These are phyloP conservation scores for Aureobasidium lini DNA, from an alignment of 2,329 filamentous ascomycete genomes.

Conservation along the genomic window DNA sequence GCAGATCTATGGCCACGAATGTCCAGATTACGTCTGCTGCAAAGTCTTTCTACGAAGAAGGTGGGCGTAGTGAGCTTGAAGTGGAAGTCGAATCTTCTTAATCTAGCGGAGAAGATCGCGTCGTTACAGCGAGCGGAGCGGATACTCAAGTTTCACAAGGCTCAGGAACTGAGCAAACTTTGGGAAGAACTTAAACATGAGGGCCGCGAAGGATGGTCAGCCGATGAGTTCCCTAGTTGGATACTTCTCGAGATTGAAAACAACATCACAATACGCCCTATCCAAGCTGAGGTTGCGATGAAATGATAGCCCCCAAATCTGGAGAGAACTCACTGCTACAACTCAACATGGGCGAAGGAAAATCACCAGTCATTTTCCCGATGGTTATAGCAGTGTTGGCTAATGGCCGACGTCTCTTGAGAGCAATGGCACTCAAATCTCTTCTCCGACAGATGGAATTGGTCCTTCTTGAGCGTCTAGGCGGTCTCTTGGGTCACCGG, in stretches of 20 bases:
- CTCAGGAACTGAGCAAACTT: background rate
- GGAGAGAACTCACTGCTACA: conserved; percentile 45
- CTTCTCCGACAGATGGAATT: conserved; percentile 52
- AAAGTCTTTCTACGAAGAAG: background rate
- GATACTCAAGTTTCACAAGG: background rate
- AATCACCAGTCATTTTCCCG: conserved; percentile 61
- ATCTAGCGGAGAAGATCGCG: background rate
- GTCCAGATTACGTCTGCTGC: background rate
- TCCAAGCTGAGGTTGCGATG: conserved; percentile 51
- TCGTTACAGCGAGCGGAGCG: conserved; percentile 8
- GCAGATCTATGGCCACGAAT: conserved; percentile 6
- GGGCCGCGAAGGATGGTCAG: conserved; percentile 52
- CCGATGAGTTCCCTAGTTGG: conserved; percentile 48
- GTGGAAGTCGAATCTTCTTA: background rate
- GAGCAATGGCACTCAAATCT: conserved; percentile 51
- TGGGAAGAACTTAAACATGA: conserved; percentile 34
- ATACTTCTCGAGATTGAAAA: conserved; percentile 59
- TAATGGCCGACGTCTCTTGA: conserved; percentile 37
- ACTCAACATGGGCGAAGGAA: conserved; percentile 66
- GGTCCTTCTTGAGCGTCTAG: conserved; percentile 47
- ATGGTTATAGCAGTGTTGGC: conserved; percentile 47
- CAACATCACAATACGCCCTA: conserved; percentile 51
- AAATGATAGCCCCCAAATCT: conserved; percentile 42
- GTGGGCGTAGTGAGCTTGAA: background rate
- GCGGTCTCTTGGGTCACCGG: conserved; percentile 47